Evolutionary conservation across 2,329 filamentous ascomycete genomes (phyloP).

Genomic region (Arthrobotrys iridis): DNA sequence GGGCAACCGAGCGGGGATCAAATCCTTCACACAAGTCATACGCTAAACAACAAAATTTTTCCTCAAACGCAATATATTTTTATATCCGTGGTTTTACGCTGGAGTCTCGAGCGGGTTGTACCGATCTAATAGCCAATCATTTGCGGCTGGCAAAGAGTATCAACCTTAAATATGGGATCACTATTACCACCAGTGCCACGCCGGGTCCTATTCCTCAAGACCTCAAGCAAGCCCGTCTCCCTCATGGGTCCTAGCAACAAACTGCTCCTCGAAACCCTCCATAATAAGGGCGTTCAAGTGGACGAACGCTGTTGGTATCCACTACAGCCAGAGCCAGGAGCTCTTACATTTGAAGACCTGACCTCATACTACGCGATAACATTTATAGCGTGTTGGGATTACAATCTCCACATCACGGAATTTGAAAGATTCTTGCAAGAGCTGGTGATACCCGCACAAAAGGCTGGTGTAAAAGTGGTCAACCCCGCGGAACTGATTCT

Average conservation of each 20-base stretch:
- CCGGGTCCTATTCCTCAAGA: slow-evolving; percentile 36
- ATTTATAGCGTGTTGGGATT: slow-evolving; percentile 24
- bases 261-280: slow-evolving; percentile 15
- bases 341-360: slow-evolving; percentile 4
- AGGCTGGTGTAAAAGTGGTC: not conserved
- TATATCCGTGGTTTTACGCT: too few relatives aligned
- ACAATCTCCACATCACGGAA: slow-evolving; percentile 7
- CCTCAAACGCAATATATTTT: not conserved
- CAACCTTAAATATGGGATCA: not conserved
- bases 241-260: not conserved
- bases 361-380: slow-evolving; percentile 21
- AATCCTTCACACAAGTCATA: not conserved
- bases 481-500: slow-evolving; percentile 14
- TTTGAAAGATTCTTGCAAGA: slow-evolving; percentile 23
- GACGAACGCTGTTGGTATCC: slow-evolving; percentile 34
- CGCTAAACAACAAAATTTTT: not conserved
- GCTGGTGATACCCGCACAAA: not conserved
- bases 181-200: not conserved
- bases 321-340: not conserved
- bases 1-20: not conserved
- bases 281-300: not conserved
- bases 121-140: too few relatives aligned
- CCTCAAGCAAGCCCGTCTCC: not conserved
- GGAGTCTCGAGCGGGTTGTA: too few relatives aligned
- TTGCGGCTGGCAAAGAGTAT: not conserved